Base-by-base conservation (phyloP, 75 land plant species). In the Ceratopteris richardii region DNA sequence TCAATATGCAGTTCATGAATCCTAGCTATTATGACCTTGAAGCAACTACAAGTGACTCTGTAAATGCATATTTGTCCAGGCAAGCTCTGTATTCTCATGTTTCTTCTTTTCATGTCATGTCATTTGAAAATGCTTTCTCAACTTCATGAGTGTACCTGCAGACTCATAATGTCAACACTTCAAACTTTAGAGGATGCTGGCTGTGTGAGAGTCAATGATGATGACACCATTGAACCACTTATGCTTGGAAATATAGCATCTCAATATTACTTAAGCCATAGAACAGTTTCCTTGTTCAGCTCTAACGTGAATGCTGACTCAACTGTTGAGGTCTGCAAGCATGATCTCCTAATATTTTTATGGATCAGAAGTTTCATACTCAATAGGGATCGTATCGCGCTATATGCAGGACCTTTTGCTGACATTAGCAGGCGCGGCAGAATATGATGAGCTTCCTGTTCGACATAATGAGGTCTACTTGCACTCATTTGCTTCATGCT, bases 401-500 rank as follows among this genome's bases (percentile, higher is more conserved):
- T 24, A 19, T 18, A 31, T 44, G 20, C 72, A 94, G 98, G 82
- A 77, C 50, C 80, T 94, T 57, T 60, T 94, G 48, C 77, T 81
- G 56, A 74, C 90, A 43, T 78, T 94, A 11, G 80, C 85, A 72
- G 85, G 77, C 67, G 98, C 96, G 61, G 67, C 96, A 52, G 98
- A 94, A 62, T 94, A 86, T 81, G 80, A 90, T 64, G 98, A 94
- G 61, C 85, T 94, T 52, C 98, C 98, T 61, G 98, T 94, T 50
- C 85, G 98, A 27, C 98, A 94, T 58, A 94, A 94, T 75, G 98
- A 94, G 95, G 98, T 93, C 57, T 30, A 23, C n/a, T n/a, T n/a
- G n/a, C 42, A 40, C 9, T 9, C 42, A 9, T 9, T 9, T 40
- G 42, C n/a, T n/a, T n/a, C n/a, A n/a, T n/a, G 42, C 42, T 40